Percentiles rank a stretch among this genome's conserved stretches.
phyloP scores from a whole-genome alignment of 257 asterid genomes.

The Dorcoceras hygrometricum region DNA sequence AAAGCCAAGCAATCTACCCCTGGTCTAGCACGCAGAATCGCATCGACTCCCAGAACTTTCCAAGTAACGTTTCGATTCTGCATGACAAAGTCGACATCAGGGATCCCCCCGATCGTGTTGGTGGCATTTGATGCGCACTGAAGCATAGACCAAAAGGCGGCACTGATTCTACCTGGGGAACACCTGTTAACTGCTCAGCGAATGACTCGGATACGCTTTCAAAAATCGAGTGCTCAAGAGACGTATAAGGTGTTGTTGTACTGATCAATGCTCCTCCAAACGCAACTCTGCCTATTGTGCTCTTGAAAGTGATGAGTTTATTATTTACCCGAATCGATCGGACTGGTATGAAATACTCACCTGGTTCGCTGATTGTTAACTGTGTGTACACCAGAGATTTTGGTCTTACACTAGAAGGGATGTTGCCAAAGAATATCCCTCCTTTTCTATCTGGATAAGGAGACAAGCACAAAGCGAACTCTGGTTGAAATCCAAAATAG shows the following conservation, averaged over 20 bases:
- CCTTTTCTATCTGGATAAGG: slow-evolving; percentile 31
- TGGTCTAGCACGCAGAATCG: slow-evolving; percentile 26
- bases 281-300: slow-evolving; percentile 14
- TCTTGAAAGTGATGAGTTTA: slow-evolving; percentile 29
- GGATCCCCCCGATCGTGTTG: slow-evolving; percentile 15
- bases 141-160: slow-evolving; percentile 48
- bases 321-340: slow-evolving; percentile 37
- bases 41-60: slow-evolving; percentile 30
- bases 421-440: slow-evolving; percentile 40
- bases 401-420: slow-evolving; percentile 21
- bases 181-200: slow-evolving; percentile 23
- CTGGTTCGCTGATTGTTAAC: slow-evolving; percentile 37
- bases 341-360: slow-evolving; percentile 38
- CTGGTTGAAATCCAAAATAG: slow-evolving; percentile 41
- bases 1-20: slow-evolving; percentile 37
- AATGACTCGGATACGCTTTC: slow-evolving; percentile 28
- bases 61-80: slow-evolving; percentile 26
- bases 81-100: slow-evolving; percentile 3
- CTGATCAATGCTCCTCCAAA: slow-evolving; percentile 39
- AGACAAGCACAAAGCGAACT: slow-evolving; percentile 42
- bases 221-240: slow-evolving; percentile 35
- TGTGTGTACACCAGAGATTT: slow-evolving; percentile 31
- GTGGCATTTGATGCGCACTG: slow-evolving; percentile 28
- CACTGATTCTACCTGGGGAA: slow-evolving; percentile 31
- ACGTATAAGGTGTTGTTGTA: slow-evolving; percentile 45